phyloP scores from a whole-genome alignment of 2,329 filamentous ascomycete species.

The Metarhizium guizhouense region DNA sequence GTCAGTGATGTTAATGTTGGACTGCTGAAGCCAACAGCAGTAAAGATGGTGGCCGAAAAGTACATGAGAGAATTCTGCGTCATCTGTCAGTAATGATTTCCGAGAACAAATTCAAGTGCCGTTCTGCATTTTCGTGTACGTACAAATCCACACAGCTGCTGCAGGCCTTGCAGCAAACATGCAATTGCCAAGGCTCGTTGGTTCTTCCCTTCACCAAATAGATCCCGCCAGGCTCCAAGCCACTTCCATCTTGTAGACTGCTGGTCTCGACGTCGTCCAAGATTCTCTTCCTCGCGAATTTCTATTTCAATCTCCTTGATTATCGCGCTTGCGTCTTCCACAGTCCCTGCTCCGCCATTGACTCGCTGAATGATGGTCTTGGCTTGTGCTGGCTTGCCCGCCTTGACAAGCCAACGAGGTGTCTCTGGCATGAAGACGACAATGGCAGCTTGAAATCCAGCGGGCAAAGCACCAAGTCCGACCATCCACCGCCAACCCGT shows the following conservation, averaged over 20 bases:
- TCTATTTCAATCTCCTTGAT: constrained; percentile 65
- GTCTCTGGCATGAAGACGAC: constrained; percentile 76
- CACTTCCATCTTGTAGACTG: constrained; percentile 23
- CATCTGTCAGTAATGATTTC: constrained; percentile 1
- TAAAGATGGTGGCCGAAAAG: constrained; percentile 76
- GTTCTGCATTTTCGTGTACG: constrained; percentile 19
- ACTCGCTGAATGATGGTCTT: constrained; percentile 55
- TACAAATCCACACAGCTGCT: constrained; percentile 81
- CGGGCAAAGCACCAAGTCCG: constrained; percentile 72
- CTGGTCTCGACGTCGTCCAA: constrained; percentile 25
- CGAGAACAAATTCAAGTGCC: background rate
- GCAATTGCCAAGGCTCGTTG: constrained; percentile 73
- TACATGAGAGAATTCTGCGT: constrained; percentile 80
- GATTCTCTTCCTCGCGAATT: constrained; percentile 59
- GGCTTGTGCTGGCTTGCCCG: constrained; percentile 53
- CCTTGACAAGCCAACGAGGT: constrained; percentile 76
- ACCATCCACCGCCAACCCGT: constrained; percentile 89
- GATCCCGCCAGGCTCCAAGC: constrained; percentile 41
- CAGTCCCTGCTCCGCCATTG: constrained; percentile 41
- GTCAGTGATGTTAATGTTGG: constrained; percentile 73
- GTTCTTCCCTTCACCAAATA: constrained; percentile 52
- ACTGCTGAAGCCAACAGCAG: constrained; percentile 65
- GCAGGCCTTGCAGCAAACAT: constrained; percentile 75
- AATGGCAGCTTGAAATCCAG: constrained; percentile 58
- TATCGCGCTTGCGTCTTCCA: constrained; percentile 45